phyloP scores from a whole-genome alignment of 2,329 filamentous ascomycete species.

The Tolypocladium endophyticum region DNA sequence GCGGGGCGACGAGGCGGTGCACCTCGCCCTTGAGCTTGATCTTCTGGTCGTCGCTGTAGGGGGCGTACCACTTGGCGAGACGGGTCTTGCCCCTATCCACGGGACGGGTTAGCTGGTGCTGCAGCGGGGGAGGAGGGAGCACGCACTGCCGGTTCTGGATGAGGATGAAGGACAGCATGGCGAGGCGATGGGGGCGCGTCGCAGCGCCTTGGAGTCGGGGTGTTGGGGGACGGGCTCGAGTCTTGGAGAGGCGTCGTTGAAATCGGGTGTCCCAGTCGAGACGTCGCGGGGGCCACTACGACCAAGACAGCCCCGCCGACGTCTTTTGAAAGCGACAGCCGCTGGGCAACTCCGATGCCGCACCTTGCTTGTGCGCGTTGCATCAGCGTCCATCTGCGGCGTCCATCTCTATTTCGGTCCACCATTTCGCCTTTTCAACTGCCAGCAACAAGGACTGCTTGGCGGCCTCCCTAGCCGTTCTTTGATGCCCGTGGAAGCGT shows the following conservation, averaged over 20 bases:
- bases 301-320: too few species aligned
- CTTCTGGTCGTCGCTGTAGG: conserved; percentile 98
- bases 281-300: neutral
- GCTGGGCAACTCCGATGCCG: neutral
- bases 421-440: too few species aligned
- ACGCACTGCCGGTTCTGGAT: conserved; percentile 79
- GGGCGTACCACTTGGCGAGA: conserved; percentile 97
- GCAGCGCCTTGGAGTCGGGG: neutral
- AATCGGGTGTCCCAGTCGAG: neutral
- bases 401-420: too few species aligned
- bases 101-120: conserved; percentile 1
- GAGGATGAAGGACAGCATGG: conserved; percentile 74
- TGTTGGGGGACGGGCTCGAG: neutral
- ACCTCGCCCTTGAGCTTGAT: conserved; percentile 98
- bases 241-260: neutral
- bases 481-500: too few species aligned
- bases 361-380: neutral
- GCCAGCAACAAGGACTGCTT: too few species aligned
- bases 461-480: too few species aligned
- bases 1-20: conserved; percentile 91
- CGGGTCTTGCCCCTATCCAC: conserved; percentile 81
- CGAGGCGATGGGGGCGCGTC: neutral
- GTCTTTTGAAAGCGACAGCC: too few species aligned
- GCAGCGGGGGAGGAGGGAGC: neutral
- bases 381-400: neutral